Evolutionary conservation across 441 rosid species (phyloP), one percentile per base, ranked within the genome.

Genomic region (Eutrema salsugineum): DNA sequence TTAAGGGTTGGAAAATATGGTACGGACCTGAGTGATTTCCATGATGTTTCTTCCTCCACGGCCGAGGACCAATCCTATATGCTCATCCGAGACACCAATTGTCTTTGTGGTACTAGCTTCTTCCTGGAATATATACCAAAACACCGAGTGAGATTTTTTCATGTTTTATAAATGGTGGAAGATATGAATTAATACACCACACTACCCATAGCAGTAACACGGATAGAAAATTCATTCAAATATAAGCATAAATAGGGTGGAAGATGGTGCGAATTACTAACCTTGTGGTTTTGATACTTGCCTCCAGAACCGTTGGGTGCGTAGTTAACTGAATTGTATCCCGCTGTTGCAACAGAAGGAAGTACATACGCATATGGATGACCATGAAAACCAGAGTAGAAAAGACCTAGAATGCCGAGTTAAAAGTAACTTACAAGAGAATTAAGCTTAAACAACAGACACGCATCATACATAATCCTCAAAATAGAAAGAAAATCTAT

Each of bases 21-120:
- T 32, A 61, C 46, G 14, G 54, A 94, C 99, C 99, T 93, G 98
- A 76, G 88, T 93, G 72, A 96, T 96, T 61, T 93, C 97, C 93
- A 85, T 83, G 68, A 93, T 87, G 75, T 90, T 96, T 83, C 98
- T 85, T 80, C 99, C 99, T 73, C 97, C 97, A 19, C 98, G 98
- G 54, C 99, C 98, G 76, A 93, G 91, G 76, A 96, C 91, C 79
- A 93, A 71, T 22, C 98, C 99, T 24, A 91, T 86, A 82, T 88
- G 97, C 73, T 85, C 99, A 79, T 96, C 98, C 12, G 94, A 82
- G 66, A 93, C 88, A 58, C 97, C 99, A 56, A 93, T 88, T 27
- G 97, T 91, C 83, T 88, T 72, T 2, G 97, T 85, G 78, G 79
- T 83, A 42, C 83, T 80, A 49, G 70, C 85, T 60, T 96, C 98